Conservation (phyloP, 2,329 filamentous ascomycete genomes). For the Alternaria triticina region DNA sequence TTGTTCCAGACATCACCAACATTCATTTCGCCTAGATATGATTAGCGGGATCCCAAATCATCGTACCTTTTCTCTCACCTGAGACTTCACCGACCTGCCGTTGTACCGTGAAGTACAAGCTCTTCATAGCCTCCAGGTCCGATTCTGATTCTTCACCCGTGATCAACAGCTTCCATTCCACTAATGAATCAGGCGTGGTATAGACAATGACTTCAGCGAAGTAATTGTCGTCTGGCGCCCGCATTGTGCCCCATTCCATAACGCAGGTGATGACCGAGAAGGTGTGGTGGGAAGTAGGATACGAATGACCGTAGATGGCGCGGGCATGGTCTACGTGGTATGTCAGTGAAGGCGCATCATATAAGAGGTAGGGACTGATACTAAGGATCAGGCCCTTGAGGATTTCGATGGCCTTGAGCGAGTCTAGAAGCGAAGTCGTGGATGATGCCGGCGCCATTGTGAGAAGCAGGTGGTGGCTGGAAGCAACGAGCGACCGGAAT, state of each 20-base stretch:
- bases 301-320: not conserved
- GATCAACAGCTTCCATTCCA: not conserved
- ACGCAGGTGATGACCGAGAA: not conserved
- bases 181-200: not conserved
- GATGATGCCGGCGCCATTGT: not conserved
- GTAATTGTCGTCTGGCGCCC: no score
- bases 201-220: not conserved
- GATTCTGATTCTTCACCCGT: accelerated
- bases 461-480: not conserved
- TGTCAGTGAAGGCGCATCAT: not conserved
- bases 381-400: not conserved
- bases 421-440: not conserved
- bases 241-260: no score
- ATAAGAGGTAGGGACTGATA: not conserved
- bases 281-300: not conserved
- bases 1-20: not conserved
- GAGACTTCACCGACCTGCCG: no score
- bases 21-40: not conserved
- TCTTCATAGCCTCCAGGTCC: not conserved
- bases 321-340: not conserved
- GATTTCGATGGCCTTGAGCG: not conserved
- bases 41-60: no score
- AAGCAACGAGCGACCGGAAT: not conserved
- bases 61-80: no score
- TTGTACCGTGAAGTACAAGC: not conserved